phyloP scores from a whole-genome alignment of 106 monocot species.

The Apostasia shenzhenica region DNA sequence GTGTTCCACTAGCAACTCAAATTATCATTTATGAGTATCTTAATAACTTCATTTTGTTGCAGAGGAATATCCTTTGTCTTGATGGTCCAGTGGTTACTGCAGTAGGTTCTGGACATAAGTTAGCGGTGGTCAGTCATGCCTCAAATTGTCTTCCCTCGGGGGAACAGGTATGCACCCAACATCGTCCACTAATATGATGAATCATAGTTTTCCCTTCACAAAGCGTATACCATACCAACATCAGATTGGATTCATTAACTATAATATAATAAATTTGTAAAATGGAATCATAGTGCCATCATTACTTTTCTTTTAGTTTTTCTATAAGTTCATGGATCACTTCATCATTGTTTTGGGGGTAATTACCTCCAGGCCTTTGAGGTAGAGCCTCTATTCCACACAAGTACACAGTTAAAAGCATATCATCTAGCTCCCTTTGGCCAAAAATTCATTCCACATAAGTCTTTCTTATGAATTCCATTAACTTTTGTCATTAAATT shows the following conservation, averaged over 20 bases:
- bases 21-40: too few species aligned
- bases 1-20: too few species aligned
- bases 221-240: too few species aligned
- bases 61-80: constrained; percentile 79
- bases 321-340: too few species aligned
- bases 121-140: constrained; percentile 86
- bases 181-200: not conserved
- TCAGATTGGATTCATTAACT: not conserved
- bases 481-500: too few species aligned
- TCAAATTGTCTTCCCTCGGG: constrained; percentile 83
- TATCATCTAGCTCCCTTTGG: too few species aligned
- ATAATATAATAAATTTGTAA: not conserved
- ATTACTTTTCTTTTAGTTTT: not conserved
- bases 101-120: constrained; percentile 58
- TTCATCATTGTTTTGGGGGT: too few species aligned
- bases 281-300: not conserved
- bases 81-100: constrained; percentile 78
- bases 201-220: not conserved
- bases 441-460: too few species aligned
- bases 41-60: constrained; percentile 12
- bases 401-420: too few species aligned
- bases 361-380: too few species aligned
- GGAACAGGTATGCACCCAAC: constrained; percentile 50
- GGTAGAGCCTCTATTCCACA: too few species aligned
- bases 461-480: too few species aligned